Evolutionary conservation across 1,284 basidiomycete species (phyloP).

Genomic region (Leccinum angustisporum): DNA sequence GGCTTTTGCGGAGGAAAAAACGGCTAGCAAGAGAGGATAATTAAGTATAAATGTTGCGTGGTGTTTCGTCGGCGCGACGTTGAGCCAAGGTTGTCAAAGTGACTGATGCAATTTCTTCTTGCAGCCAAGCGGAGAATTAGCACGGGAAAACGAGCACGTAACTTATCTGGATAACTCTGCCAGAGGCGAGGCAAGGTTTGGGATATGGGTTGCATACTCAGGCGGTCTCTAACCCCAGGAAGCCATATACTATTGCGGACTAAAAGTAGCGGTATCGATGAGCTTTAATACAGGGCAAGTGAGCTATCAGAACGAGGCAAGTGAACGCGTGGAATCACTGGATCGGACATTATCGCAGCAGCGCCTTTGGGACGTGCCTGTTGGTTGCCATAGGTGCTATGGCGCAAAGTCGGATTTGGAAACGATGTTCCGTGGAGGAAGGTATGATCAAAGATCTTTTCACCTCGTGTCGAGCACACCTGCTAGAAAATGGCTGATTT

Average conservation of each 20-base stretch:
- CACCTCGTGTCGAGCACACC: constrained; percentile 35
- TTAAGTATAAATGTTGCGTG: constrained; percentile 14
- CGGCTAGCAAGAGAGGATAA: constrained; percentile 20
- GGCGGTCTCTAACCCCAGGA: constrained; percentile 11
- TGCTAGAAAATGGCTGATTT: constrained; percentile 22
- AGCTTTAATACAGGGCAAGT: constrained; percentile 15
- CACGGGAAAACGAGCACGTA: constrained; percentile 21
- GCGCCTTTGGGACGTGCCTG: constrained; percentile 27
- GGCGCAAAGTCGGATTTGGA: constrained; percentile 26
- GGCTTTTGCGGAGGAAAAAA: constrained; percentile 32
- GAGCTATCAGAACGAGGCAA: constrained; percentile 20
- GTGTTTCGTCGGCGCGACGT: neutral
- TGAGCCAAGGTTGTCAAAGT: neutral
- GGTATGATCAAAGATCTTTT: constrained; percentile 29
- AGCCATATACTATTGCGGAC: constrained; percentile 11
- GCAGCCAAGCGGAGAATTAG: constrained; percentile 4
- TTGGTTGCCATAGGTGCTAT: constrained; percentile 26
- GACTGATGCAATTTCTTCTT: neutral
- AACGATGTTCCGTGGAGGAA: constrained; percentile 25
- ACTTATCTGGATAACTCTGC: constrained; percentile 1
- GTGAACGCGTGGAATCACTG: constrained; percentile 22
- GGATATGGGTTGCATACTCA: constrained; percentile 10
- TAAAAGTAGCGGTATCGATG: constrained; percentile 30
- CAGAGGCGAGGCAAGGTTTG: constrained; percentile 14
- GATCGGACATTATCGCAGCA: constrained; percentile 35